Conservation (phyloP, 2,329 filamentous ascomycete genomes). For the Sporothrix phasma region DNA sequence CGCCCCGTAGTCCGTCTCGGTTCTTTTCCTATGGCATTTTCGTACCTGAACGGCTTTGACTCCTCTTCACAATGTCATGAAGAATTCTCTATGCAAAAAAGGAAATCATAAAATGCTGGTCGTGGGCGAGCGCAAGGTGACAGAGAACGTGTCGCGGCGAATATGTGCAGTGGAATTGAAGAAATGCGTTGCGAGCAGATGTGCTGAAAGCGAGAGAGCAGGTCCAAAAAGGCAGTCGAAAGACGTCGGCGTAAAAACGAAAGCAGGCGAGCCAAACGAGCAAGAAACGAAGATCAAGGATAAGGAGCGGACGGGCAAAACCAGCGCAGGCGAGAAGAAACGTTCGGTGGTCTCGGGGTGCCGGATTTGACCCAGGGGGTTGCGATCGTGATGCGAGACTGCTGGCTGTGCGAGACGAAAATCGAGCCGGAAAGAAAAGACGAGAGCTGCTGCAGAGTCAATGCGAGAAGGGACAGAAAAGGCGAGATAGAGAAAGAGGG, state of each 20-base stretch:
- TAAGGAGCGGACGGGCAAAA: slow-evolving; percentile 52
- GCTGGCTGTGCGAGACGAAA: slow-evolving; percentile 17
- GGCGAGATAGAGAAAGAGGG: slow-evolving; percentile 13
- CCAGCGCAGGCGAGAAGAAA: slow-evolving; percentile 30
- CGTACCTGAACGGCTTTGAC: not conserved
- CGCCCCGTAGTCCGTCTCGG: not conserved
- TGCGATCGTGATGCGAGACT: not conserved
- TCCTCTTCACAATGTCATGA: slow-evolving; percentile 3
- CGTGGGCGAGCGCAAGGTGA: not conserved
- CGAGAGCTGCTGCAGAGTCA: slow-evolving; percentile 8
- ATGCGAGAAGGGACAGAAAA: not conserved
- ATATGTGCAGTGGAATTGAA: not conserved
- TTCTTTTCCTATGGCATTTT: not conserved
- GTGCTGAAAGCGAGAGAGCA: not conserved
- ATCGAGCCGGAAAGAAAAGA: not conserved
- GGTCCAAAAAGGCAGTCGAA: not conserved
- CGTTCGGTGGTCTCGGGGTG: slow-evolving; percentile 33
- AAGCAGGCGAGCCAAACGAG: not conserved
- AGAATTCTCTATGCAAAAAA: not conserved
- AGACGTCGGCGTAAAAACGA: not conserved
- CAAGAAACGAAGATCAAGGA: slow-evolving; percentile 4
- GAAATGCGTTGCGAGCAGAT: not conserved
- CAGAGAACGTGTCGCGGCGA: not conserved
- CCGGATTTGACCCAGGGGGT: slow-evolving; percentile 46
- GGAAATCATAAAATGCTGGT: not conserved